Evolutionary conservation across 768 basidiomycete genomes (phyloP).

Genomic region (Leccinum sublutescens): DNA sequence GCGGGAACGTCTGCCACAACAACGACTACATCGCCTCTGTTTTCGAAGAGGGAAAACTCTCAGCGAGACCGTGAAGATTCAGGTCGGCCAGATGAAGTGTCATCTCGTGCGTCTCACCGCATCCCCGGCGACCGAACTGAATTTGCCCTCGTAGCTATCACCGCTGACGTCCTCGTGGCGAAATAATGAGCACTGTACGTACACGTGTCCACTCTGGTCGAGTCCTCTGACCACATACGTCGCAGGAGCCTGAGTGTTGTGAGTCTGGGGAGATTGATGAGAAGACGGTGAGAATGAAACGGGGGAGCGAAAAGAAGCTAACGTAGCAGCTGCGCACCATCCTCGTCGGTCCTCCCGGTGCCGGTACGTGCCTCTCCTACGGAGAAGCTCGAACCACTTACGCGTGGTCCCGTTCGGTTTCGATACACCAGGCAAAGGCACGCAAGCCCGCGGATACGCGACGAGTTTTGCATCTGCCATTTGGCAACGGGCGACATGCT

Average conservation of each 20-base stretch:
- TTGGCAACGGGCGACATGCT: slow-evolving; percentile 99
- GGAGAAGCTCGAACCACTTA: not conserved
- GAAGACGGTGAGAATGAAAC: not conserved
- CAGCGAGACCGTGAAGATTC: too few relatives aligned
- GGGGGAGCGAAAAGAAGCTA: slow-evolving; percentile 48
- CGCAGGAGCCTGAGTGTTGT: slow-evolving; percentile 59
- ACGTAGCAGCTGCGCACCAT: slow-evolving; percentile 85
- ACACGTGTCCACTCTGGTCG: too few relatives aligned
- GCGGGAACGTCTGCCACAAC: too few relatives aligned
- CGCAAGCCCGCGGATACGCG: slow-evolving; percentile 93
- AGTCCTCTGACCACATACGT: too few relatives aligned
- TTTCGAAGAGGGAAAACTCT: too few relatives aligned
- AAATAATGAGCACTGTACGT: too few relatives aligned
- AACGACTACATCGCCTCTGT: too few relatives aligned
- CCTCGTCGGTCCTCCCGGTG: slow-evolving; percentile 94
- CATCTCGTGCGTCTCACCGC: too few relatives aligned
- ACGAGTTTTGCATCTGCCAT: slow-evolving; percentile 96
- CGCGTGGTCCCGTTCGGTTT: not conserved
- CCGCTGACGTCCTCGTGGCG: too few relatives aligned
- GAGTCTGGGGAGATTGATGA: slow-evolving; percentile 43
- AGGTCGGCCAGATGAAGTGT: too few relatives aligned
- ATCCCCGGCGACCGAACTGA: too few relatives aligned
- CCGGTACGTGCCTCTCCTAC: slow-evolving; percentile 58
- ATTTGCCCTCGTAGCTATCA: too few relatives aligned
- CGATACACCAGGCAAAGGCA: slow-evolving; percentile 83